A percentile compares a stretch with the other conserved stretches of the same genome.
Conservation (phyloP, 192 early-diverging fungal species). For the Linnemannia elongata region DNA sequence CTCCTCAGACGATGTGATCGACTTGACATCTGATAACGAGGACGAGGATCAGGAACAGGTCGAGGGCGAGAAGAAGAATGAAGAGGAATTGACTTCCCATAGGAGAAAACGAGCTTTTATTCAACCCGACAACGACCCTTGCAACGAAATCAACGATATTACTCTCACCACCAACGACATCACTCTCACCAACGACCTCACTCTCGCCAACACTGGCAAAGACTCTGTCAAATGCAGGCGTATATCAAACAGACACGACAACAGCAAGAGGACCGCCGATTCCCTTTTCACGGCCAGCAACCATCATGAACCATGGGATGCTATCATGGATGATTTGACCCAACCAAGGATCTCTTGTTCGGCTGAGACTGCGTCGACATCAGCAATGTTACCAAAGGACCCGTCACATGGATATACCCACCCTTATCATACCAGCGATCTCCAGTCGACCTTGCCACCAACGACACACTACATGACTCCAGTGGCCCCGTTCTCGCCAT, state of each 20-base stretch:
- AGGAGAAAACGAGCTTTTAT: neutral
- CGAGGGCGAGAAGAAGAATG: slow-evolving; percentile 40
- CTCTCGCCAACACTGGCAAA: neutral
- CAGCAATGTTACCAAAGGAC: neutral
- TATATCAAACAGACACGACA: neutral
- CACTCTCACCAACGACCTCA: neutral
- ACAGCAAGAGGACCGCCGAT: neutral
- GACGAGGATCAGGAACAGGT: slow-evolving; percentile 39
- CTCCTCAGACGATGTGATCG: slow-evolving; percentile 68
- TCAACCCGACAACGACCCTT: neutral
- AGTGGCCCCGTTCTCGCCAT: neutral
- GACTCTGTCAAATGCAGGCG: neutral
- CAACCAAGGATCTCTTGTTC: neutral
- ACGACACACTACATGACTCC: too few relatives aligned
- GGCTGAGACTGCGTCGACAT: neutral
- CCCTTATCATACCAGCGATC: neutral
- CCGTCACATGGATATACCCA: neutral
- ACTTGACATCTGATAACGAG: slow-evolving; percentile 71
- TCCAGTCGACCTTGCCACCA: neutral
- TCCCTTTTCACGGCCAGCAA: neutral
- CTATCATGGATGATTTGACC: neutral
- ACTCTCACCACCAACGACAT: neutral
- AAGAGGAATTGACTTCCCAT: neutral
- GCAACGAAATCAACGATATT: neutral
- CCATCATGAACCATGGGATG: neutral